These are phyloP conservation scores for Colletotrichum simmondsii DNA, from an alignment of 2,329 filamentous ascomycete species.

Conservation along the genomic window DNA sequence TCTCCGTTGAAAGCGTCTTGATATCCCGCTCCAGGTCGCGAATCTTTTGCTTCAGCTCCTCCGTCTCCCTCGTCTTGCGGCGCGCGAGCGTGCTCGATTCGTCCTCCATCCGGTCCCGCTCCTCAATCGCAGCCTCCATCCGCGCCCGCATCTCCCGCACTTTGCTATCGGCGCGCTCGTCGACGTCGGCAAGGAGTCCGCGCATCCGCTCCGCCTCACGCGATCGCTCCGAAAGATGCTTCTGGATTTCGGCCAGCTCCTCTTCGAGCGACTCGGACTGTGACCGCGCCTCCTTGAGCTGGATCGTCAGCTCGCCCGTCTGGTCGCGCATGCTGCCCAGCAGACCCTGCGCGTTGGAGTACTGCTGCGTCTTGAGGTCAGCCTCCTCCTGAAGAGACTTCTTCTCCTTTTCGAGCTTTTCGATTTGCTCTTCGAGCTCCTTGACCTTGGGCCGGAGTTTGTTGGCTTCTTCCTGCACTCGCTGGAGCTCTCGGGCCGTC, in stretches of 20 bases:
- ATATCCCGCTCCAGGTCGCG: slow-evolving; percentile 85
- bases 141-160: slow-evolving; percentile 89
- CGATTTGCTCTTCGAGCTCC: slow-evolving; percentile 79
- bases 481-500: slow-evolving; percentile 74
- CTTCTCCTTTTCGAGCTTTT: slow-evolving; percentile 75
- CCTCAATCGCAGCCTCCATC: slow-evolving; percentile 91
- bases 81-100: slow-evolving; percentile 84
- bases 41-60: slow-evolving; percentile 83
- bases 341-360: slow-evolving; percentile 84
- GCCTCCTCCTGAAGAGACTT: slow-evolving; percentile 80
- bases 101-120: slow-evolving; percentile 92
- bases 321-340: slow-evolving; percentile 95
- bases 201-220: slow-evolving; percentile 97
- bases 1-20: slow-evolving; percentile 77
- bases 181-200: slow-evolving; percentile 85
- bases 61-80: slow-evolving; percentile 82
- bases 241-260: slow-evolving; percentile 88
- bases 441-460: slow-evolving; percentile 70
- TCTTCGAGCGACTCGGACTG: slow-evolving; percentile 90
- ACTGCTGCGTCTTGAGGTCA: slow-evolving; percentile 86
- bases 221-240: slow-evolving; percentile 86
- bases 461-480: slow-evolving; percentile 78
- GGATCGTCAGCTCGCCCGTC: slow-evolving; percentile 85
- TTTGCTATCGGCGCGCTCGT: slow-evolving; percentile 82
- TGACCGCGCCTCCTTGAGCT: slow-evolving; percentile 88